These are phyloP conservation scores for Metschnikowia hibisci DNA, from an alignment of 805 yeast genomes.

Conservation along the genomic window DNA sequence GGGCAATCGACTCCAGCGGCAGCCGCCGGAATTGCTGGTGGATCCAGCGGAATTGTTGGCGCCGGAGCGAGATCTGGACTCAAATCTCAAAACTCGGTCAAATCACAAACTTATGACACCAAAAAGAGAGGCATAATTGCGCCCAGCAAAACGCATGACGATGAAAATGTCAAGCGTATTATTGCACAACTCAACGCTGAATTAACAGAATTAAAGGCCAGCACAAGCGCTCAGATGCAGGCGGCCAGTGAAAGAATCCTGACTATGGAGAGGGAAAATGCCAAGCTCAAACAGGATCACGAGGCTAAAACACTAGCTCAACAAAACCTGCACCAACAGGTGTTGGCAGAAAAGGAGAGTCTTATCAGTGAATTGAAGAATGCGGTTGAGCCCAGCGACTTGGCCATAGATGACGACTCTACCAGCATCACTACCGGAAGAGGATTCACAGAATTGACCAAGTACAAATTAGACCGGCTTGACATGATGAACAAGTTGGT, in stretches of 20 bases:
- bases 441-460: conserved; percentile 32
- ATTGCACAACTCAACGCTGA: conserved; percentile 33
- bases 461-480: conserved; percentile 41
- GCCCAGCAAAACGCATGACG: background rate
- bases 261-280: conserved; percentile 39
- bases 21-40: background rate
- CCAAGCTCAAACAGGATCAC: conserved; percentile 4
- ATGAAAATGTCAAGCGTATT: conserved; percentile 28
- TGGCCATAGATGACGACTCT: conserved; percentile 5
- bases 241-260: conserved; percentile 54
- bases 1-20: background rate
- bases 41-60: background rate
- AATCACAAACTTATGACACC: conserved; percentile 1
- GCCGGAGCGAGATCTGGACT: background rate
- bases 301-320: conserved; percentile 10
- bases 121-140: conserved; percentile 1
- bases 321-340: conserved; percentile 10
- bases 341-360: conserved; percentile 27
- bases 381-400: conserved; percentile 9
- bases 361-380: conserved; percentile 30
- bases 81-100: background rate
- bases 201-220: conserved; percentile 27
- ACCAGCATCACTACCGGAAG: conserved; percentile 8
- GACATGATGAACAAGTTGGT: conserved; percentile 43
- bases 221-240: conserved; percentile 47